Conservation (phyloP, 306 rosid species). For the Gynostemma pentaphyllum region DNA sequence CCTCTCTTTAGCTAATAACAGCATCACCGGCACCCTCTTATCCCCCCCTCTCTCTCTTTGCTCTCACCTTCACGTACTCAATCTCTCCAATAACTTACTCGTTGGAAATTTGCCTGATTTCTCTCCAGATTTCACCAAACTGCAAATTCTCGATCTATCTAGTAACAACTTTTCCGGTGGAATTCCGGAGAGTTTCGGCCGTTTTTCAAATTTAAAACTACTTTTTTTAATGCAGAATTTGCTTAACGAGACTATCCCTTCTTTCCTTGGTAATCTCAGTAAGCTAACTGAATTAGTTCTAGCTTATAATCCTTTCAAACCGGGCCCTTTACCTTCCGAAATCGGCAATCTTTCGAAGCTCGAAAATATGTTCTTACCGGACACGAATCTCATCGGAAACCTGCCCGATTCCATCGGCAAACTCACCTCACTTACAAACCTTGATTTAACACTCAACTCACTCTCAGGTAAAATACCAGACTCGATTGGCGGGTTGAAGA, state of each 20-base stretch:
- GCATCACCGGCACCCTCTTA: slow-evolving; percentile 31
- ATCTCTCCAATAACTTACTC: slow-evolving; percentile 35
- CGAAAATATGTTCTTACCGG: slow-evolving; percentile 14
- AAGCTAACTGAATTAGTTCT: slow-evolving; percentile 37
- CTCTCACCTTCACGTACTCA: slow-evolving; percentile 38
- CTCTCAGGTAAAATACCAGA: slow-evolving; percentile 55
- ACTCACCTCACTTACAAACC: slow-evolving; percentile 32
- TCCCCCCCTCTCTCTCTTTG: slow-evolving; percentile 35
- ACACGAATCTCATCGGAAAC: slow-evolving; percentile 31
- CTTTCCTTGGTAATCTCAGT: slow-evolving; percentile 46
- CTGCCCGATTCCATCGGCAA: slow-evolving; percentile 64
- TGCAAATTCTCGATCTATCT: slow-evolving; percentile 38
- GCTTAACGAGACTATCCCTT: slow-evolving; percentile 48
- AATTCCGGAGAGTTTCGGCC: slow-evolving; percentile 47
- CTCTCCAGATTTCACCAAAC: slow-evolving; percentile 17
- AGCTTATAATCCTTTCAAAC: slow-evolving; percentile 25
- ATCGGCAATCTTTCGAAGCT: slow-evolving; percentile 60
- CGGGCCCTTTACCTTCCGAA: slow-evolving; percentile 40
- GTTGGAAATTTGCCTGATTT: slow-evolving; percentile 59
- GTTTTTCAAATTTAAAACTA: slow-evolving; percentile 21
- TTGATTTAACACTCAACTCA: slow-evolving; percentile 44
- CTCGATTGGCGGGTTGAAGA: slow-evolving; percentile 37
- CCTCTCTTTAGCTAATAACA: slow-evolving; percentile 26
- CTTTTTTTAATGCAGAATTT: slow-evolving; percentile 32
- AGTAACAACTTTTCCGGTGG: slow-evolving; percentile 57